phyloP scores from a whole-genome alignment of 2,329 filamentous ascomycete species.

The Apiospora hydei region DNA sequence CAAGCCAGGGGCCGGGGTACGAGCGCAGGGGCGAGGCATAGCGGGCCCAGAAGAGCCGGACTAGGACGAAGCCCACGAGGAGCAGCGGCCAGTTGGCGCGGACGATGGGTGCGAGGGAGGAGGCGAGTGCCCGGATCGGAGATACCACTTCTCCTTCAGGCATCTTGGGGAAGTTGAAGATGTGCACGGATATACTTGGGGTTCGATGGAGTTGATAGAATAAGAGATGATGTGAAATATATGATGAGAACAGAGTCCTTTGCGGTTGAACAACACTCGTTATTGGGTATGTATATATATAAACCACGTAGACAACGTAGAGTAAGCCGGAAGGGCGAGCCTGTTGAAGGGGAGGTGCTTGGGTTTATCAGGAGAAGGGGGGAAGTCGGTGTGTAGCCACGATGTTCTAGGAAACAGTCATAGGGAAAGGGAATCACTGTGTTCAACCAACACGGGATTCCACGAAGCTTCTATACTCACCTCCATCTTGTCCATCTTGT shows the following conservation, averaged over 20 bases:
- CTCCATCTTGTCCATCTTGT: not conserved
- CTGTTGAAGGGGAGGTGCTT: constrained; percentile 11
- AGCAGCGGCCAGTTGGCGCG: constrained; percentile 42
- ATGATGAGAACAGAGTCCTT: too few relatives aligned
- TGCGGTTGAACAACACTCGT: constrained; percentile 3
- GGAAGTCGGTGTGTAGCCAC: not conserved
- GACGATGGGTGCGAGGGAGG: constrained; percentile 41
- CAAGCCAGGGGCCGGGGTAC: constrained; percentile 40
- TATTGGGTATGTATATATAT: not conserved
- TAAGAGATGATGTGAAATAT: constrained; percentile 21
- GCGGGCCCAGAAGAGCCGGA: constrained; percentile 41
- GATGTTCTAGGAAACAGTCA: not conserved
- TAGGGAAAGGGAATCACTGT: not conserved
- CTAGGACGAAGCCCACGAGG: constrained; percentile 38
- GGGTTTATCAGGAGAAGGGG: not conserved
- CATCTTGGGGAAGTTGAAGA: constrained; percentile 29
- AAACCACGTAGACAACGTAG: not conserved
- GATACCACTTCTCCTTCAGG: constrained; percentile 36
- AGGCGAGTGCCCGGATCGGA: constrained; percentile 39
- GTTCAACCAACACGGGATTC: not conserved
- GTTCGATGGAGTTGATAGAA: not conserved
- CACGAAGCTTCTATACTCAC: constrained; percentile 3
- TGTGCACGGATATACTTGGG: not conserved
- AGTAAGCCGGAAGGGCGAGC: not conserved
- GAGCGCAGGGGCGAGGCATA: constrained; percentile 44